Base-by-base conservation (phyloP, 768 basidiomycete genomes). In the Macrolepiota fuliginosa region DNA sequence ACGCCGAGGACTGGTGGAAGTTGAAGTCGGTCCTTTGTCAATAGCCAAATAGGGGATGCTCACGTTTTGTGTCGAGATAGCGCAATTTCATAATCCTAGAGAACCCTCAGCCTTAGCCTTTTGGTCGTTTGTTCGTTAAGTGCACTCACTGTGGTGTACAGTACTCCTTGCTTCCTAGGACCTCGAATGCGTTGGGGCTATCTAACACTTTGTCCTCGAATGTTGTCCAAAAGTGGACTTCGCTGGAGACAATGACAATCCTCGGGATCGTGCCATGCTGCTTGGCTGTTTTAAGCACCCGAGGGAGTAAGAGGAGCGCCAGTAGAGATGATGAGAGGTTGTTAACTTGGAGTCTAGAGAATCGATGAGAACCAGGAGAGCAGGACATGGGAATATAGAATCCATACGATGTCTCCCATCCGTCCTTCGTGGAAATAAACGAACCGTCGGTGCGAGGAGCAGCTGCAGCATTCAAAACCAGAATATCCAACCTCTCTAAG, bases 381-480 rank as follows among this genome's bases (percentile, higher is more conserved):
- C 9, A 10, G 9, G 27, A 9, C 15, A 13, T 32, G 39, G n/a
- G n/a, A n/a, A n/a, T 6, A 25, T 32, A 46, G 4, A 35, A 3
- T 13, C 66, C 74, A 4, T 54, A 83, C 83, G 64, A 68, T 10
- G 68, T 54, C 62, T 85, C 83, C 80, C 79, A 84, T 6, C 80
- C 83, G 66, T 84, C 78, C 0, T 56, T 39, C 10, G 64, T 65
- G 12, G 50, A 37, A 0, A 78, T 79, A 6, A 64, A 51, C 5
- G 12, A 42, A 13, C n/a, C 52, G 1, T 0, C 0, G 0, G n/a
- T 1, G 7, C 29, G 29, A 0, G 56, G 22, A 1, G 51, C 37
- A 1, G 76, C 56, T 0, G 63, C 80, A 0, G 82, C 80, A 29
- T 83, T 83, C 67, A 77, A 74, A 11, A 83, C 71, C 1, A 85